These are phyloP conservation scores for Talaromyces sp. DNA, from an alignment of 2,329 filamentous ascomycete species.

Conservation along the genomic window DNA sequence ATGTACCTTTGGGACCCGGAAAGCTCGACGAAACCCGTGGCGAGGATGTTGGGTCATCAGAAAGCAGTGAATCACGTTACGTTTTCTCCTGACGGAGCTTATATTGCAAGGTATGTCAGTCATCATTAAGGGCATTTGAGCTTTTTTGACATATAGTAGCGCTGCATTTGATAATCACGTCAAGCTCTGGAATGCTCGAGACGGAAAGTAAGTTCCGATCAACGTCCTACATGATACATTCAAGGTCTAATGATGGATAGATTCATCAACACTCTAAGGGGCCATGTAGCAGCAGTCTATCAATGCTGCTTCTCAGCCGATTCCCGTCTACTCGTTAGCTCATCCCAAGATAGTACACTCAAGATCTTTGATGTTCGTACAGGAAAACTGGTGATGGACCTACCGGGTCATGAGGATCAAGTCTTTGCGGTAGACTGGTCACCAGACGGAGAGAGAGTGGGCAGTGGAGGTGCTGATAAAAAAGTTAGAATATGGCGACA, in stretches of 20 bases:
- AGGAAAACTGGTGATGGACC: slow-evolving; percentile 74
- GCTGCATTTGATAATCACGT: slow-evolving; percentile 92
- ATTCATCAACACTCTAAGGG: slow-evolving; percentile 82
- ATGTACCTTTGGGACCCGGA: slow-evolving; percentile 93
- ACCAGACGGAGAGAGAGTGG: slow-evolving; percentile 81
- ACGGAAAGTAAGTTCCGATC: slow-evolving; percentile 50
- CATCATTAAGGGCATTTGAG: neutral
- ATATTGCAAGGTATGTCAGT: slow-evolving; percentile 59
- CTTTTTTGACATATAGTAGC: slow-evolving; percentile 41
- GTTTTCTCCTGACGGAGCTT: slow-evolving; percentile 82
- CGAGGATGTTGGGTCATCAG: slow-evolving; percentile 87
- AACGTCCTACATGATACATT: neutral
- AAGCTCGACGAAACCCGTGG: slow-evolving; percentile 73
- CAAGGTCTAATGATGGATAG: slow-evolving; percentile 37
- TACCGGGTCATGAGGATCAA: slow-evolving; percentile 87
- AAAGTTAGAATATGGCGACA: slow-evolving; percentile 63
- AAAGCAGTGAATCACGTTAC: slow-evolving; percentile 95
- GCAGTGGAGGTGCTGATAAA: slow-evolving; percentile 91
- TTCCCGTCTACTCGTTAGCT: slow-evolving; percentile 80
- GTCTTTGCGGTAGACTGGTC: slow-evolving; percentile 96
- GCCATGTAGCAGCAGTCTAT: slow-evolving; percentile 88
- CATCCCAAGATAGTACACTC: slow-evolving; percentile 85
- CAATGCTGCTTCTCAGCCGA: slow-evolving; percentile 91
- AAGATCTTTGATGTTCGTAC: slow-evolving; percentile 92
- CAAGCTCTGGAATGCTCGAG: slow-evolving; percentile 81